A percentile compares a stretch with the other conserved stretches of the same genome.
phyloP scores from a whole-genome alignment of 495 filamentous ascomycete species.

The Tetracladium marchalianum region DNA sequence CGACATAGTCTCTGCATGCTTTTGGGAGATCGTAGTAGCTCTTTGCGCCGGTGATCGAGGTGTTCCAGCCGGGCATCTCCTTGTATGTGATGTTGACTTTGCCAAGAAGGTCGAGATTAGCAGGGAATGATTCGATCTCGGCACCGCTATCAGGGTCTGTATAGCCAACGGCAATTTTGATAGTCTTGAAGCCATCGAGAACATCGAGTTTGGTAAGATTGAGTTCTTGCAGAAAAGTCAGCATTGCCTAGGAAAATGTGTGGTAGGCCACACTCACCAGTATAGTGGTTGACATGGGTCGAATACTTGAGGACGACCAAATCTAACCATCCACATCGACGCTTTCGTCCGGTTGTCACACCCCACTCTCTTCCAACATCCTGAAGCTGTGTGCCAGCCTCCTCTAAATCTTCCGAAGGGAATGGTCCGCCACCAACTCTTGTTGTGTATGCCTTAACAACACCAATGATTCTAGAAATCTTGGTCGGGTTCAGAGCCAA shows the following conservation, averaged over 20 bases:
- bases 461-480: slow-evolving; percentile 56
- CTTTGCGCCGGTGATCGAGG: slow-evolving; percentile 50
- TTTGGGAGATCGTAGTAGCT: slow-evolving; percentile 60
- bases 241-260: slow-evolving; percentile 7
- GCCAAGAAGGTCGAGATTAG: slow-evolving; percentile 53
- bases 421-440: slow-evolving; percentile 77
- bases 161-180: slow-evolving; percentile 59
- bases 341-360: slow-evolving; percentile 73
- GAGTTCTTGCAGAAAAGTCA: slow-evolving; percentile 23
- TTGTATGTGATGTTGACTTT: slow-evolving; percentile 56
- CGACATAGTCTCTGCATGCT: slow-evolving; percentile 48
- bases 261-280: not conserved
- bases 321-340: slow-evolving; percentile 87
- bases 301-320: slow-evolving; percentile 77
- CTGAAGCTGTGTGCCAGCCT: slow-evolving; percentile 32
- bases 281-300: slow-evolving; percentile 30
- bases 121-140: slow-evolving; percentile 52
- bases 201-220: slow-evolving; percentile 90
- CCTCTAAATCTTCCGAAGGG: slow-evolving; percentile 69
- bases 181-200: slow-evolving; percentile 67
- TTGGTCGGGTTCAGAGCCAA: not conserved
- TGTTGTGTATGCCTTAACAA: slow-evolving; percentile 74
- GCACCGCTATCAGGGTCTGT: slow-evolving; percentile 41
- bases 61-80: slow-evolving; percentile 71
- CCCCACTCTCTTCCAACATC: slow-evolving; percentile 46